phyloP scores from a whole-genome alignment of 2,329 filamentous ascomycete genomes.

The Claviceps pusilla region DNA sequence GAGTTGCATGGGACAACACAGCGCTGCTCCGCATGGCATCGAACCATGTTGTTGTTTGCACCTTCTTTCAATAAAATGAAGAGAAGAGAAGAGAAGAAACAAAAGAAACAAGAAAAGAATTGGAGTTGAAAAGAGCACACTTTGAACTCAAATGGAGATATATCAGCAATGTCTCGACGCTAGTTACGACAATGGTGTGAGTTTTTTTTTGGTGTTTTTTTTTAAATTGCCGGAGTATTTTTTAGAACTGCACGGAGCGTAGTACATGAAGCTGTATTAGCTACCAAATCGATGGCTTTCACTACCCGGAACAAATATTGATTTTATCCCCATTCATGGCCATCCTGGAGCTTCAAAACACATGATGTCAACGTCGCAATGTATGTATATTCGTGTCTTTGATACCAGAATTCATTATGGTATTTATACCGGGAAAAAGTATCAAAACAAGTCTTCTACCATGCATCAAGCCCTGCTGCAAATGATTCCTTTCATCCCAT shows the following conservation, averaged over 20 bases:
- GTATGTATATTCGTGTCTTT: no score
- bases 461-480: background rate
- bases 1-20: background rate
- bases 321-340: background rate
- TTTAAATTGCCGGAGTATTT: background rate
- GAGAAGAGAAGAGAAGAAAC: background rate
- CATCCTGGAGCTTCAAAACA: background rate
- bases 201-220: background rate
- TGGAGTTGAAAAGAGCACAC: background rate
- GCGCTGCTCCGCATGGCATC: background rate
- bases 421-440: background rate
- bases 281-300: background rate
- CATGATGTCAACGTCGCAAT: no score
- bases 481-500: background rate
- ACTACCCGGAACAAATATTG: no score
- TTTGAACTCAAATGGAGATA: background rate
- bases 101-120: background rate
- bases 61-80: background rate
- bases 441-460: background rate
- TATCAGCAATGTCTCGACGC: background rate
- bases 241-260: background rate
- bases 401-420: background rate
- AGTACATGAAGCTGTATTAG: background rate
- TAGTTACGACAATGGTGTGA: background rate
- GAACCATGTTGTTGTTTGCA: background rate